Percentiles rank a stretch among this genome's conserved stretches.
These are phyloP conservation scores for Dacryopinax spathularia DNA, from an alignment of 768 basidiomycete genomes.

Conservation along the genomic window DNA sequence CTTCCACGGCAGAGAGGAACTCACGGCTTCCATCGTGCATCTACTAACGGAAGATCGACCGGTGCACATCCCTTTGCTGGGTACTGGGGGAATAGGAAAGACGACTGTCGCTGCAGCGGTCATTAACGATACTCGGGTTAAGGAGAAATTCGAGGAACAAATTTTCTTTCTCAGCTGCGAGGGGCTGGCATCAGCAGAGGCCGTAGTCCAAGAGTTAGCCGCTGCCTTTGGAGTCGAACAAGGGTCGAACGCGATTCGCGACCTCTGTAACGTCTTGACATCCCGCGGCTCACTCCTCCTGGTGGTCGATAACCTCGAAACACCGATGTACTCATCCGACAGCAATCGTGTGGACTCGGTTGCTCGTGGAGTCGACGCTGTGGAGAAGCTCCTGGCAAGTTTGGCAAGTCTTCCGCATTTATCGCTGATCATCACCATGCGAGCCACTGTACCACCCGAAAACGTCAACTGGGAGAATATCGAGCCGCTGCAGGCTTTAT, in stretches of 20 bases:
- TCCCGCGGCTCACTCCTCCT: slow-evolving; percentile 20
- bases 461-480: neutral
- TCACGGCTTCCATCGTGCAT: too few species aligned
- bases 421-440: slow-evolving; percentile 26
- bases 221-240: slow-evolving; percentile 15
- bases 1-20: too few species aligned
- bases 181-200: slow-evolving; percentile 18
- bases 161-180: slow-evolving; percentile 27
- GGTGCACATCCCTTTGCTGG: slow-evolving; percentile 16
- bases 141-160: slow-evolving; percentile 16
- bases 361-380: too few species aligned
- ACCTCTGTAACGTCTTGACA: slow-evolving; percentile 16
- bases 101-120: slow-evolving; percentile 27
- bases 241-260: slow-evolving; percentile 16
- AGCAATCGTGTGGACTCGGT: too few species aligned
- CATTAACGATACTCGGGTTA: slow-evolving; percentile 17
- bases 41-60: too few species aligned
- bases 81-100: slow-evolving; percentile 29
- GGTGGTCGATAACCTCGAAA: slow-evolving; percentile 31
- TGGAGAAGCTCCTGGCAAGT: slow-evolving; percentile 18
- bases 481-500: neutral
- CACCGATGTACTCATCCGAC: too few species aligned
- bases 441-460: slow-evolving; percentile 8
- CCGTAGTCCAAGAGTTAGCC: slow-evolving; percentile 19
- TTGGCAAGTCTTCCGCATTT: slow-evolving; percentile 20